Evolutionary conservation across 768 basidiomycete species (phyloP).

Genomic region (Lentinula boryana): DNA sequence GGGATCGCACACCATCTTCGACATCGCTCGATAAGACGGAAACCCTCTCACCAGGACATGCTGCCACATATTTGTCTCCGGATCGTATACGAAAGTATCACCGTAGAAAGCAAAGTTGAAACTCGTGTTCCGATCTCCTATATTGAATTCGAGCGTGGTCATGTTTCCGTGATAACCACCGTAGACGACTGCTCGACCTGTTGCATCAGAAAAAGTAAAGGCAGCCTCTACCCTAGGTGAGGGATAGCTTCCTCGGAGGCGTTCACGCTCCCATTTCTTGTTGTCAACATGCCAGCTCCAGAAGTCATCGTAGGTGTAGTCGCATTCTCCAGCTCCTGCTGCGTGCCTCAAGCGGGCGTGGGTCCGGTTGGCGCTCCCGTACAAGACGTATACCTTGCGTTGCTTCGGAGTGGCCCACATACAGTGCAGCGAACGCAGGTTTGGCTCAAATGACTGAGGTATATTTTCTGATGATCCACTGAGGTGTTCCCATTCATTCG

Average conservation of each 20-base stretch:
- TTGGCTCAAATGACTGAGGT: slow-evolving; percentile 10
- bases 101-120: slow-evolving; percentile 20
- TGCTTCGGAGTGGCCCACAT: slow-evolving; percentile 13
- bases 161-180: slow-evolving; percentile 4
- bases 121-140: not conserved
- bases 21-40: slow-evolving; percentile 22
- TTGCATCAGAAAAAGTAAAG: slow-evolving; percentile 7
- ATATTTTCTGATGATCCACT: slow-evolving; percentile 4
- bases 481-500: slow-evolving; percentile 14
- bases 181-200: not conserved
- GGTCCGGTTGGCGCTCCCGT: slow-evolving; percentile 12
- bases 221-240: slow-evolving; percentile 19
- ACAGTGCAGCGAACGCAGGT: slow-evolving; percentile 13
- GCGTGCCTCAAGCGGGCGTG: slow-evolving; percentile 4
- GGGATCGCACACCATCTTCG: slow-evolving; percentile 18
- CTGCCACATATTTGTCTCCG: slow-evolving; percentile 13
- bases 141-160: not conserved
- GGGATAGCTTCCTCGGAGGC: slow-evolving; percentile 17
- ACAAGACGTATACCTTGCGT: no score
- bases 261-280: slow-evolving; percentile 17
- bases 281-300: slow-evolving; percentile 19
- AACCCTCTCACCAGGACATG: slow-evolving; percentile 21
- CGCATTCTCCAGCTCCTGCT: not conserved
- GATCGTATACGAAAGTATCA: slow-evolving; percentile 19
- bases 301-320: slow-evolving; percentile 15